These are phyloP conservation scores for Trichoderma gracile DNA, from an alignment of 2,329 filamentous ascomycete genomes.

Conservation along the genomic window DNA sequence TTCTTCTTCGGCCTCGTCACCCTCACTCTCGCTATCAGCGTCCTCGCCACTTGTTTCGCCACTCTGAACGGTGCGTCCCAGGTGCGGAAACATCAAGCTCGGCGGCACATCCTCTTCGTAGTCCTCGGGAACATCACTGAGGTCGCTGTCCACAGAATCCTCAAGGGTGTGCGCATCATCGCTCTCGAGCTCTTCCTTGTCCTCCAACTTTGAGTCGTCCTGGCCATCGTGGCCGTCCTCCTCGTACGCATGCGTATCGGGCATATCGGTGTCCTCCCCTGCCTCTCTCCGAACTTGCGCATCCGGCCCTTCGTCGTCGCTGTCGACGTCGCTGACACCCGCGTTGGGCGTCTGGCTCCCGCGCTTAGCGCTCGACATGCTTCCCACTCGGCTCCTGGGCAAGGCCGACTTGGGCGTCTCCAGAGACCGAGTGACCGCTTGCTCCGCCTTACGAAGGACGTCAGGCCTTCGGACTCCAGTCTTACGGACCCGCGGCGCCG, in stretches of 20 bases:
- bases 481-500: conserved; percentile 44
- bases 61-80: conserved; percentile 33
- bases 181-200: conserved; percentile 33
- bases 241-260: conserved; percentile 40
- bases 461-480: conserved; percentile 56
- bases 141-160: conserved; percentile 68
- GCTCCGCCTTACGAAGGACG: conserved; percentile 62
- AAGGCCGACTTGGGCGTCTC: conserved; percentile 50
- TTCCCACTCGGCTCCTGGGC: conserved; percentile 53
- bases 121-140: conserved; percentile 63
- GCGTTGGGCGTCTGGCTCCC: conserved; percentile 44
- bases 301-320: conserved; percentile 46
- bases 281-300: conserved; percentile 42
- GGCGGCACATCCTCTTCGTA: conserved; percentile 60
- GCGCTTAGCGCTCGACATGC: conserved; percentile 53
- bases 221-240: conserved; percentile 36
- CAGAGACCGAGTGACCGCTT: conserved; percentile 53
- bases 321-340: conserved; percentile 41
- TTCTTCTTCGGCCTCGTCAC: conserved; percentile 34
- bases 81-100: conserved; percentile 54
- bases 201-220: conserved; percentile 35
- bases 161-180: conserved; percentile 55
- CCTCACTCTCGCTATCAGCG: conserved; percentile 41
- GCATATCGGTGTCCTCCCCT: conserved; percentile 46
- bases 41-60: conserved; percentile 41